phyloP scores from a whole-genome alignment of 257 asterid species.

The Galeopsis tetrahit region DNA sequence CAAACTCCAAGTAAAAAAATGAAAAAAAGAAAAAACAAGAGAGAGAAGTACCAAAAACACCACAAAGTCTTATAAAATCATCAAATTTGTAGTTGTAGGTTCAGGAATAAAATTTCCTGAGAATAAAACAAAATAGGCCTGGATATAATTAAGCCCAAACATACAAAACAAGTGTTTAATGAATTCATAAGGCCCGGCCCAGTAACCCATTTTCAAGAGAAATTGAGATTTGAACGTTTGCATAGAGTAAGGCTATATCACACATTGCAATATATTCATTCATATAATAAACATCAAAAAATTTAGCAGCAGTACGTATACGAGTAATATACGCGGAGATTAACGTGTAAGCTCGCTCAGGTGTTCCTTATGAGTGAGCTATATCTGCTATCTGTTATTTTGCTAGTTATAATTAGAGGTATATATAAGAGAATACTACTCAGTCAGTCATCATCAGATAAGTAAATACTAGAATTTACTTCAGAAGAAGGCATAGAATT shows the following conservation, averaged over 20 bases:
- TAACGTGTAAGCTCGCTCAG: not conserved
- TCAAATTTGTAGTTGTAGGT: not conserved
- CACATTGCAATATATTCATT: not conserved
- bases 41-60: no score
- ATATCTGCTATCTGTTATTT: not conserved
- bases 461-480: constrained; percentile 49
- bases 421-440: constrained; percentile 1
- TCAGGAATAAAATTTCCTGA: not conserved
- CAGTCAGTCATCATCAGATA: constrained; percentile 60
- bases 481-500: constrained; percentile 37
- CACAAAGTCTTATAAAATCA: no score
- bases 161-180: not conserved
- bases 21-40: no score
- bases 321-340: not conserved
- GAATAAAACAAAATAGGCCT: not conserved
- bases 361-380: not conserved
- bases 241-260: not conserved
- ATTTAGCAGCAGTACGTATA: not conserved
- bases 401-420: constrained; percentile 1
- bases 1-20: no score
- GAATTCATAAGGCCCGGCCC: not conserved
- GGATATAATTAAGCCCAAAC: not conserved
- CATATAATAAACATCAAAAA: not conserved
- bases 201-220: not conserved
- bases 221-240: not conserved